Percentiles rank a stretch among this genome's conserved stretches.
Evolutionary conservation across 805 yeast genomes (phyloP).

Genomic region (Suhomyces kilbournensis): DNA sequence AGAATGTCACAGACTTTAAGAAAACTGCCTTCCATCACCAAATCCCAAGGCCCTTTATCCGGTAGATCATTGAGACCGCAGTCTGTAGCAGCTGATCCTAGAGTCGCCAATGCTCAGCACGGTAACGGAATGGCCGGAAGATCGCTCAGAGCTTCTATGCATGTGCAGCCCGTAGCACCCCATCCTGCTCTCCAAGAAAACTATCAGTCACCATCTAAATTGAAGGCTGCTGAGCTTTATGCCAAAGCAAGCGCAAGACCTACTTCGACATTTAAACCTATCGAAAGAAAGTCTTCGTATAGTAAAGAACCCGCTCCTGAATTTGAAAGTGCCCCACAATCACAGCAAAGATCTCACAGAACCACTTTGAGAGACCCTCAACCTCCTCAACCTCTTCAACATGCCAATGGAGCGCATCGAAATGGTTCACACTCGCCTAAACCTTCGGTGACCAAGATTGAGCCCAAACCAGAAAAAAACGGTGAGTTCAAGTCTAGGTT

Average conservation of each 20-base stretch:
- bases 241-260: conserved; percentile 49
- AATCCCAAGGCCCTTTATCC: conserved; percentile 13
- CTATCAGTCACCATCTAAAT: conserved; percentile 38
- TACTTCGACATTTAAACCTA: conserved; percentile 36
- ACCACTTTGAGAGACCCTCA: conserved; percentile 19
- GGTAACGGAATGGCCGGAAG: conserved; percentile 27
- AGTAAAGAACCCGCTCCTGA: conserved; percentile 35
- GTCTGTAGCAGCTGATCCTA: conserved; percentile 16
- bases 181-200: conserved; percentile 40
- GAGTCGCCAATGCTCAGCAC: neutral
- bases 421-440: neutral
- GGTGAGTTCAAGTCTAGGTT: conserved; percentile 22
- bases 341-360: conserved; percentile 28
- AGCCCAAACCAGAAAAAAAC: neutral
- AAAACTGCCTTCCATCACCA: conserved; percentile 17
- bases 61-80: conserved; percentile 35
- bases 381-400: neutral
- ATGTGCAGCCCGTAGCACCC: conserved; percentile 34
- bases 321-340: conserved; percentile 6
- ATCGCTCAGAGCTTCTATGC: conserved; percentile 21
- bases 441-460: neutral
- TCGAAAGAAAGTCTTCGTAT: conserved; percentile 53
- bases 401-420: neutral
- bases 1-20: conserved; percentile 29
- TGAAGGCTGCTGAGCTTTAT: conserved; percentile 52